Percentiles rank a stretch among this genome's conserved stretches.
Conservation (phyloP, 2,329 filamentous ascomycete species). For the Arthrocladium fulminans region DNA sequence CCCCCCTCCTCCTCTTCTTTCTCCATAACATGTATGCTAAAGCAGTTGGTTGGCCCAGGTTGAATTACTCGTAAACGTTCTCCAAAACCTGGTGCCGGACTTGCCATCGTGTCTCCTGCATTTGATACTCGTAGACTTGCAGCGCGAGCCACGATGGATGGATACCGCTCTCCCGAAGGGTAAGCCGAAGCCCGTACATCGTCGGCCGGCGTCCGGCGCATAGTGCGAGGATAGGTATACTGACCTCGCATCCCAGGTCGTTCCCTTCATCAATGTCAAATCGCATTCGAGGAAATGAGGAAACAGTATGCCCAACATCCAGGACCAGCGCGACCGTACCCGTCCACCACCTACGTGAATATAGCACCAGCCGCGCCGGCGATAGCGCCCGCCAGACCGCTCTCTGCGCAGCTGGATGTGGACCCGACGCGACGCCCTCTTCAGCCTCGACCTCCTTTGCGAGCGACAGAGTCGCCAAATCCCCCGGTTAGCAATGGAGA, state of each 20-base stretch:
- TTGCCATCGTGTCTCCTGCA: constrained; percentile 19
- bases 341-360: constrained; percentile 5
- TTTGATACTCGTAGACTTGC: constrained; percentile 12
- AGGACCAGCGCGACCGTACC: constrained; percentile 13
- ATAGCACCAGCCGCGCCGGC: not conserved
- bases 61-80: constrained; percentile 21
- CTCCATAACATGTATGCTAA: not conserved
- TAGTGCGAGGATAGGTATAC: constrained; percentile 4
- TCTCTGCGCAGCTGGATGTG: constrained; percentile 1
- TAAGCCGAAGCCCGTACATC: constrained; percentile 9
- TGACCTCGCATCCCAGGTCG: constrained; percentile 17
- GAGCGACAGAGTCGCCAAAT: constrained; percentile 18
- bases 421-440: constrained; percentile 14
- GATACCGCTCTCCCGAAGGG: constrained; percentile 22
- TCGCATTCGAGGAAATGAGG: constrained; percentile 15
- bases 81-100: constrained; percentile 18
- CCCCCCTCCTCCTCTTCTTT: not conserved
- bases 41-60: constrained; percentile 10
- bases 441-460: constrained; percentile 19
- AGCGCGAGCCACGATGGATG: constrained; percentile 18
- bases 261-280: constrained; percentile 17
- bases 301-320: constrained; percentile 8
- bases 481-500: constrained; percentile 20
- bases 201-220: constrained; percentile 1
- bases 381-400: not conserved